These are phyloP conservation scores for Hortiboletus campestris DNA, from an alignment of 768 basidiomycete species.

Conservation along the genomic window DNA sequence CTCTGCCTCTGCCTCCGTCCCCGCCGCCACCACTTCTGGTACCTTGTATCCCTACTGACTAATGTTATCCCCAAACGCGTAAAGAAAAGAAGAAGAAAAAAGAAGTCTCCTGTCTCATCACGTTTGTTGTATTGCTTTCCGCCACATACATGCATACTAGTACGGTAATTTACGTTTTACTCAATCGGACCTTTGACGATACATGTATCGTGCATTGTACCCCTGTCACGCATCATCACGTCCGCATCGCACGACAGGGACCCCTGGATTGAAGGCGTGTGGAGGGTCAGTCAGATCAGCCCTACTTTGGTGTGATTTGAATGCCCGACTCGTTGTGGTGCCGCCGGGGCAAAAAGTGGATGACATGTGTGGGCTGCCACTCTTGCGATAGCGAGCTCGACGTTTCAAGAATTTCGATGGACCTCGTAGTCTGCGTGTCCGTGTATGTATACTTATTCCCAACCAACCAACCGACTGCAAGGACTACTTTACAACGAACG, in stretches of 20 bases:
- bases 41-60: slow-evolving; percentile 1
- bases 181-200: not conserved
- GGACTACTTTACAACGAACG: too few species aligned
- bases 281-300: too few species aligned
- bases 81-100: not conserved
- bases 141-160: not conserved
- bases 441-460: too few species aligned
- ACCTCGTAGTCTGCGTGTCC: too few species aligned
- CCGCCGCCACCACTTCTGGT: not conserved
- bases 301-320: too few species aligned
- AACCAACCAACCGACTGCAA: too few species aligned
- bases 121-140: not conserved
- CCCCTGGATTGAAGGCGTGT: too few species aligned
- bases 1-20: slow-evolving; percentile 3
- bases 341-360: too few species aligned
- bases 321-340: too few species aligned
- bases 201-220: not conserved
- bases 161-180: slow-evolving; percentile 4
- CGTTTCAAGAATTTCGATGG: too few species aligned
- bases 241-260: not conserved
- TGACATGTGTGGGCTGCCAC: too few species aligned
- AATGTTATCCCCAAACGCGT: not conserved
- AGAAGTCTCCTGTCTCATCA: not conserved
- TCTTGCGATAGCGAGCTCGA: too few species aligned
- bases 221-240: not conserved